Base-by-base conservation (phyloP, 805 yeast species). In the Candida hispaniensis region DNA sequence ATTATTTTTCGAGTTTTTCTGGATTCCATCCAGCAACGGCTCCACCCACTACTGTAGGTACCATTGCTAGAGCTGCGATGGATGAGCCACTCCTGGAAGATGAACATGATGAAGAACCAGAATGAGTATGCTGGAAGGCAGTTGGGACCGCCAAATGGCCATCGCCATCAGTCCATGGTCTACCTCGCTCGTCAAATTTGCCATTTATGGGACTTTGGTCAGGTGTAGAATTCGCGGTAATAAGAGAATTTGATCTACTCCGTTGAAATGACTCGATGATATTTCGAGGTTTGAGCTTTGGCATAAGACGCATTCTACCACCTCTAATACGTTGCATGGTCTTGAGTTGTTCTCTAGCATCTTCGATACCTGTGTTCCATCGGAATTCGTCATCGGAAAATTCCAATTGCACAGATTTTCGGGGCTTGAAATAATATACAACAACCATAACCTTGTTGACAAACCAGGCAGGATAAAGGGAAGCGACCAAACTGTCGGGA, bases 401-500 rank as follows among this genome's bases (percentile, higher is more conserved):
- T 22, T 23, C 36, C 13, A 32, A 23, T 28, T 32, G 8, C 22
- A 17, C 17, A 28, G 23, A 23, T 18, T 32, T 32, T n/a, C n/a
- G n/a, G 18, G 36, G 36, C 4, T 28, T 27, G n/a, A n/a, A n/a
- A n/a, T n/a, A n/a, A n/a, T n/a, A n/a, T n/a, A n/a, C n/a, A 22
- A 36, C 10, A 14, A 16, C 23, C 7, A 14, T 29, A 23, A 20
- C 7, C 11, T 39, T 7, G 11, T 21, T 13, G 7, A 22, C 19
- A 5, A 43, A 20, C 23, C 18, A 11, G 28, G 17, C 21, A 12
- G 56, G 52, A 15, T 46, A 56, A 6, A 43, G 13, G 25, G 45
- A 30, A 45, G 47, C 29, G 45, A 48, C 30, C 53, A 46, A 45
- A 29, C 64, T 61, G 57, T 93, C 94, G 2, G 99, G 98, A 20